These are phyloP conservation scores for Trifolium fragiferum DNA, from an alignment of 306 rosid genomes.

Conservation along the genomic window DNA sequence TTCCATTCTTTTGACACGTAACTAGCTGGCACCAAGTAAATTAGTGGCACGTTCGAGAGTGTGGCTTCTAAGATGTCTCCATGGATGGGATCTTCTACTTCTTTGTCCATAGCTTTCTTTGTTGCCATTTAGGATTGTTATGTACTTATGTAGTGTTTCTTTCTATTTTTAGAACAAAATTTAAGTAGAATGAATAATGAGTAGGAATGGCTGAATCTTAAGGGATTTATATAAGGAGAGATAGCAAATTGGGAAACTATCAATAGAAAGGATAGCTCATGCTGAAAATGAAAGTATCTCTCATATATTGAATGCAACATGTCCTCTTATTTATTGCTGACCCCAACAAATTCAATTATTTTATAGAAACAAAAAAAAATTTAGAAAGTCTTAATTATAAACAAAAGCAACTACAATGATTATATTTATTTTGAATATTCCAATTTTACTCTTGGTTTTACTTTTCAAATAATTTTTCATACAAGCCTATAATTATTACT, in stretches of 20 bases:
- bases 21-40: conserved; percentile 54
- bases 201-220: background rate
- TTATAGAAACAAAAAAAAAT: too few relatives aligned
- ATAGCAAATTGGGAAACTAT: background rate
- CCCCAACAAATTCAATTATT: background rate
- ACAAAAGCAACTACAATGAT: too few relatives aligned
- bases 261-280: background rate
- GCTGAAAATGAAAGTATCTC: background rate
- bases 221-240: background rate
- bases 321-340: background rate
- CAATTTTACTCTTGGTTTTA: too few relatives aligned
- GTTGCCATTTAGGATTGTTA: background rate
- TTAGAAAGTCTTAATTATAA: too few relatives aligned
- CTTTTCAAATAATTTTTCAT: too few relatives aligned
- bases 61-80: conserved; percentile 63
- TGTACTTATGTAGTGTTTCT: too few relatives aligned
- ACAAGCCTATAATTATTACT: too few relatives aligned
- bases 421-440: too few relatives aligned
- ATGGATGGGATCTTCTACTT: conserved; percentile 49
- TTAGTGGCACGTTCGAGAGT: conserved; percentile 62
- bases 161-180: background rate
- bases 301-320: background rate
- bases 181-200: background rate
- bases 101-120: background rate
- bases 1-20: conserved; percentile 66